Conservation (phyloP, 2,329 filamentous ascomycete species). For the Sporothrix pseudoabietina region DNA sequence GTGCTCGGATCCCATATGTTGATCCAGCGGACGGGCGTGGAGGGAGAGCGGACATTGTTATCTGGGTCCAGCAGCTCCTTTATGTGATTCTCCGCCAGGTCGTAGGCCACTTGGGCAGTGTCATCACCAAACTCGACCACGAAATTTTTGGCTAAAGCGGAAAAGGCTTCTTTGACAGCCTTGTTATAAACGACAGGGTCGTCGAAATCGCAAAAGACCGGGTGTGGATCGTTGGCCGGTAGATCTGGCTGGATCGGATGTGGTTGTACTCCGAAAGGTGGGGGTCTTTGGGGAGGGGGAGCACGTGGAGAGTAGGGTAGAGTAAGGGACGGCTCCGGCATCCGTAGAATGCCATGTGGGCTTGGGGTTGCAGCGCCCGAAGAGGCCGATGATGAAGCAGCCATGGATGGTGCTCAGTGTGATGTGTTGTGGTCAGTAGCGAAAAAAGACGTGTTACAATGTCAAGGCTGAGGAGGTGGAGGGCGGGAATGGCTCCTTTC, state of each 20-base stretch:
- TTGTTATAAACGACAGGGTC: constrained; percentile 48
- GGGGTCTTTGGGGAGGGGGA: neutral
- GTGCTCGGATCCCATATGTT: constrained; percentile 70
- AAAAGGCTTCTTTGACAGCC: constrained; percentile 47
- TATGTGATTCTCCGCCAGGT: constrained; percentile 52
- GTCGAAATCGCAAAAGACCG: constrained; percentile 57
- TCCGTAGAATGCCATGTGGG: neutral
- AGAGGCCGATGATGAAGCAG: neutral
- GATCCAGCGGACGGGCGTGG: constrained; percentile 66
- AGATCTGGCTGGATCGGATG: neutral
- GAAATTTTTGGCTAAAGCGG: constrained; percentile 57
- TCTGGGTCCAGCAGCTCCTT: constrained; percentile 42
- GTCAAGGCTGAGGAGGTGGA: neutral
- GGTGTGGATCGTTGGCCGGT: neutral
- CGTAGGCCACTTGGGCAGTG: constrained; percentile 57
- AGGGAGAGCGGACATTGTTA: constrained; percentile 37
- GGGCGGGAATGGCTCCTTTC: neutral
- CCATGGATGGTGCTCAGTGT: neutral
- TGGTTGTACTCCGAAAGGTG: neutral
- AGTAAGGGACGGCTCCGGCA: neutral
- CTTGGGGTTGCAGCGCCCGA: neutral
- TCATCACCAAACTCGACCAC: constrained; percentile 65
- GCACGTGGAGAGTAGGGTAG: neutral
- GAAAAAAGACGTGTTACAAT: neutral
- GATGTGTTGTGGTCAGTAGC: neutral